These are phyloP conservation scores for Gymnopilus junonius DNA, from an alignment of 768 basidiomycete species.

Conservation along the genomic window DNA sequence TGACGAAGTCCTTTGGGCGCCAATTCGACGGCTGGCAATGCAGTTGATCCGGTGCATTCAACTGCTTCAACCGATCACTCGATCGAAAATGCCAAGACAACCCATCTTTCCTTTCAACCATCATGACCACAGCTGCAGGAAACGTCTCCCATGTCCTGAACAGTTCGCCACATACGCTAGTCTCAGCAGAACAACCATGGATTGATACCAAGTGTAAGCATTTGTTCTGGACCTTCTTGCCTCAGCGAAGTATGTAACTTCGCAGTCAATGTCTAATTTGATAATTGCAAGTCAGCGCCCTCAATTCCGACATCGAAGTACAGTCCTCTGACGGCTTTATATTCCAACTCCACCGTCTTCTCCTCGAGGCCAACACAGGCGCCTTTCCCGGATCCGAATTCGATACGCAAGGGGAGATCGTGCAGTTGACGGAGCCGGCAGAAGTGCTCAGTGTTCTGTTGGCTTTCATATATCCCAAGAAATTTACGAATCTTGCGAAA, in stretches of 20 bases:
- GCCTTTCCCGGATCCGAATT: conserved; percentile 9
- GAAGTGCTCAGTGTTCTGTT: conserved; percentile 5
- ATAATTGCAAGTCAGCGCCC: conserved; percentile 6
- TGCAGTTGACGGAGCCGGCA: background rate
- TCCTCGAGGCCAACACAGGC: conserved; percentile 5
- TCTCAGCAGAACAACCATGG: conserved; percentile 2
- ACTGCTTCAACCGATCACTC: too few species aligned
- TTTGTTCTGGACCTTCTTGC: background rate
- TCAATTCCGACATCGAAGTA: conserved; percentile 1
- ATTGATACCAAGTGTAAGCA: background rate
- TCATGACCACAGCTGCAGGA: background rate
- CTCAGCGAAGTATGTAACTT: background rate
- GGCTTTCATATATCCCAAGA: conserved; percentile 4
- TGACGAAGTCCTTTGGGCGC: too few species aligned
- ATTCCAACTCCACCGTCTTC: conserved; percentile 1
- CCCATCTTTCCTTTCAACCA: background rate
- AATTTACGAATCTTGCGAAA: background rate
- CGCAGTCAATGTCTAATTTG: background rate
- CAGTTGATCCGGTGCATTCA: too few species aligned
- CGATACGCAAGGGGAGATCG: background rate
- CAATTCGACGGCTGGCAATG: too few species aligned
- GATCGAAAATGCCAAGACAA: too few species aligned
- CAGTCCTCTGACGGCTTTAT: conserved; percentile 6
- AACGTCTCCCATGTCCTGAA: background rate
- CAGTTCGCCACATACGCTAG: background rate